Evolutionary conservation across 2,329 filamentous ascomycete genomes (phyloP).

Genomic region (Penicillium digitatum): DNA sequence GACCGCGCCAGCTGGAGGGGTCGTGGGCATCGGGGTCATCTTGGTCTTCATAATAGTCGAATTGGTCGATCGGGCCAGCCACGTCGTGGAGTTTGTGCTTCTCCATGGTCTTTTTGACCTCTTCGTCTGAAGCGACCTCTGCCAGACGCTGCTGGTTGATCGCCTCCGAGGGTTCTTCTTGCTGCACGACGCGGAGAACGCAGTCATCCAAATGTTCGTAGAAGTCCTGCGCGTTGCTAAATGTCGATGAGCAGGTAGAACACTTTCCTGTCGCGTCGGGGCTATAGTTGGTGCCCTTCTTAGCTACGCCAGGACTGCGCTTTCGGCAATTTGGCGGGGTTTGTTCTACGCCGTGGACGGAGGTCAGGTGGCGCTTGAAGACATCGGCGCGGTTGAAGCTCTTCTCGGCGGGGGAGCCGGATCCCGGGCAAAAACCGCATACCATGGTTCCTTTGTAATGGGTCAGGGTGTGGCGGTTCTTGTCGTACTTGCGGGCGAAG

Average conservation of each 20-base stretch:
- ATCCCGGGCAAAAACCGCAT: slow-evolving; percentile 88
- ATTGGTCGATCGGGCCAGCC: slow-evolving; percentile 51
- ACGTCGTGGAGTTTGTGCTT: slow-evolving; percentile 52
- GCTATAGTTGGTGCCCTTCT: slow-evolving; percentile 67
- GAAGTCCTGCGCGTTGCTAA: slow-evolving; percentile 87
- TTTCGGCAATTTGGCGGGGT: slow-evolving; percentile 87
- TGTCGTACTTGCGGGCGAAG: slow-evolving; percentile 93
- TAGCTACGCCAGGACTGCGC: slow-evolving; percentile 54
- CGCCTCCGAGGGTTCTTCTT: slow-evolving; percentile 55
- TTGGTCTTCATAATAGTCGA: slow-evolving; percentile 51
- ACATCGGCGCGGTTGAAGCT: slow-evolving; percentile 94
- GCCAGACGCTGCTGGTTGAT: slow-evolving; percentile 55
- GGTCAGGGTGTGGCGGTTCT: slow-evolving; percentile 88
- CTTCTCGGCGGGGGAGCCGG: slow-evolving; percentile 84
- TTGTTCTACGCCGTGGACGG: slow-evolving; percentile 88
- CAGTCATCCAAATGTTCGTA: slow-evolving; percentile 87
- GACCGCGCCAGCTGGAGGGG: slow-evolving; percentile 41
- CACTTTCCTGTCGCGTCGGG: slow-evolving; percentile 80
- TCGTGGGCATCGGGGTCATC: slow-evolving; percentile 54
- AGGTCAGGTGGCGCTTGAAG: slow-evolving; percentile 89
- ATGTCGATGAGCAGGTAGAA: slow-evolving; percentile 83
- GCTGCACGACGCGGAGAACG: slow-evolving; percentile 60
- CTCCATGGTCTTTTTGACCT: slow-evolving; percentile 56
- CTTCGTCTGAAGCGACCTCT: slow-evolving; percentile 58
- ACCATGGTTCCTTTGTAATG: slow-evolving; percentile 98